Base-by-base conservation (phyloP, 768 basidiomycete genomes). In the Amanita subjunquillea region DNA sequence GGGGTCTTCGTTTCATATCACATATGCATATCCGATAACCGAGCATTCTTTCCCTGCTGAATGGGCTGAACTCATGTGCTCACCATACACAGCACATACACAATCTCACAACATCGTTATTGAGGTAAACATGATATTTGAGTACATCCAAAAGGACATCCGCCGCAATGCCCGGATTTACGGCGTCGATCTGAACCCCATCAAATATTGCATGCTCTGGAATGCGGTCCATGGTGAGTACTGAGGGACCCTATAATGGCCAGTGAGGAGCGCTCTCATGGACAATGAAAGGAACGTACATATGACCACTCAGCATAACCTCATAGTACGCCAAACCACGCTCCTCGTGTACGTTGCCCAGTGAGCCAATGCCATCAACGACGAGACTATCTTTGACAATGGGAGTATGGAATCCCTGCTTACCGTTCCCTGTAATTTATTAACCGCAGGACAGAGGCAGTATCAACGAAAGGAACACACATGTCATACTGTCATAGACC, bases 401-500 rank as follows among this genome's bases (percentile, higher is more conserved):
- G 6, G 83, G 83, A 0, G 73, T 80, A 56, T 82, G 85, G 77
- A 88, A 88, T 0, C 86, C 87, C 68, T 88, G 86, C 53, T 68
- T 32, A 0, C 83, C 82, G 54, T 70, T 69, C 85, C 79, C 78
- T 78, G 44, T 5, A n/a, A n/a, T 44, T 1, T 2, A 10, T 41
- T 5, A 27, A 50, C 29, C 51, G 8, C 49, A 44, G 34, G 45
- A 27, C 12, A 17, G 41, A 27, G 50, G 25, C n/a, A 34, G n/a
- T 23, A 7, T 15, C 32, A 39, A 30, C 25, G 29, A 25, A 30
- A 20, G n/a, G n/a, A 34, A 56, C 63, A 56, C 64, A 67, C 67
- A 77, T 7, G 75, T 75, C 73, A 76, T 73, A 54, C 73, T 76
- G 49, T 48, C 6, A 9, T 30, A 42, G 17, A 1, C 17, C 17